Conservation (phyloP, 2,329 filamentous ascomycete genomes). For the Stagonosporopsis rhizophila region DNA sequence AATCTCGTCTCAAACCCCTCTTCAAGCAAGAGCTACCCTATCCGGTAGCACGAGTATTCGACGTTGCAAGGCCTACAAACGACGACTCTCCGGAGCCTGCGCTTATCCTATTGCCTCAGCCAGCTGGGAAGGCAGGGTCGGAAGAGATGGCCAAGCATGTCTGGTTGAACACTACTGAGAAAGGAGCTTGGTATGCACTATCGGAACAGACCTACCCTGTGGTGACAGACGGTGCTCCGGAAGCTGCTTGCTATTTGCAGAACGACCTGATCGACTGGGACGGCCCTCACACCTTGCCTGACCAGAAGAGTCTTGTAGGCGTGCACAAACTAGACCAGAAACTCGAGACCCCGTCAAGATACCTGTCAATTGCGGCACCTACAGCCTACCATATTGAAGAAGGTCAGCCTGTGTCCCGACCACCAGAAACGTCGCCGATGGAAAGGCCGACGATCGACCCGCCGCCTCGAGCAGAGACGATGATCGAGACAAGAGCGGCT, state of each 20-base stretch:
- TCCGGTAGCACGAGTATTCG: conserved; percentile 87
- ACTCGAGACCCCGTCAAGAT: conserved; percentile 28
- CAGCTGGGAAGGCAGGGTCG: conserved; percentile 65
- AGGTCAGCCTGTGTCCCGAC: conserved; percentile 29
- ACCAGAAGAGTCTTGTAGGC: conserved; percentile 48
- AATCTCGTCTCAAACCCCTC: conserved; percentile 35
- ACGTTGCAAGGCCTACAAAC: conserved; percentile 78
- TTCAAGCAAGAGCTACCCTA: conserved; percentile 69
- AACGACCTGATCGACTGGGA: conserved; percentile 38
- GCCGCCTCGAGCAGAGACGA: conserved; percentile 23
- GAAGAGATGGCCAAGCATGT: conserved; percentile 58
- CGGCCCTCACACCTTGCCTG: conserved; percentile 36
- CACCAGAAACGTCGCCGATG: conserved; percentile 29
- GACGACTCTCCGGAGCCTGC: conserved; percentile 72
- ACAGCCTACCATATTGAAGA: conserved; percentile 30
- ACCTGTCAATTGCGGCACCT: conserved; percentile 38
- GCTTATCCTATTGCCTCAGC: conserved; percentile 86
- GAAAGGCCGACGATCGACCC: conserved; percentile 32
- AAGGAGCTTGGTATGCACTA: conserved; percentile 93
- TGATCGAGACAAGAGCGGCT: conserved; percentile 22
- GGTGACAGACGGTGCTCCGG: conserved; percentile 72
- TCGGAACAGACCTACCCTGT: conserved; percentile 86
- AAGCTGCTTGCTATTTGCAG: conserved; percentile 63
- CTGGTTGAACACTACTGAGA: conserved; percentile 84
- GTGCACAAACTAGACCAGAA: conserved; percentile 48